phyloP scores from a whole-genome alignment of 108 stramenopile species.

The Cylindrotheca fusiformis region DNA sequence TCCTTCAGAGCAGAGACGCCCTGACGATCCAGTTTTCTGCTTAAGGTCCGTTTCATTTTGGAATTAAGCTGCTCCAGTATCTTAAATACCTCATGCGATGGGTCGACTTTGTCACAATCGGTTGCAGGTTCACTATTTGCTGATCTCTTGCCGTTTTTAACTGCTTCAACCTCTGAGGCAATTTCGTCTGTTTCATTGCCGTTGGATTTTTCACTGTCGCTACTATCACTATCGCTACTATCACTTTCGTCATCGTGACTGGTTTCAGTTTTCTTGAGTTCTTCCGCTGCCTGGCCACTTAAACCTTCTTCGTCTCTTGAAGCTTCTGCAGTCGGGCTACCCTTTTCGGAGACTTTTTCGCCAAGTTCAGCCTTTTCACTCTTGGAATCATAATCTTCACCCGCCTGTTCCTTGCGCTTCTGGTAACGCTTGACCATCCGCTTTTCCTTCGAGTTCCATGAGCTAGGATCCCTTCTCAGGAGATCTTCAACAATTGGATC shows the following conservation, averaged over 20 bases:
- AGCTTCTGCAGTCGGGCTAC: too few relatives aligned
- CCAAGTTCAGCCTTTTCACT: background rate
- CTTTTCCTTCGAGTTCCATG: slow-evolving; percentile 78
- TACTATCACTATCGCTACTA: slow-evolving; percentile 10
- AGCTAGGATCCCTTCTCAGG: slow-evolving; percentile 50
- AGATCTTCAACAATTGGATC: slow-evolving; percentile 66
- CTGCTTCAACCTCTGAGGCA: background rate
- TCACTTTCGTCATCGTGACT: background rate
- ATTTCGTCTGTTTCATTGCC: slow-evolving; percentile 3
- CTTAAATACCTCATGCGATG: slow-evolving; percentile 32
- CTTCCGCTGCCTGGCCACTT: background rate
- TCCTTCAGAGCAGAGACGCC: slow-evolving; percentile 21
- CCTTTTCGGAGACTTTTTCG: too few relatives aligned
- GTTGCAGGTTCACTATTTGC: slow-evolving; percentile 6
- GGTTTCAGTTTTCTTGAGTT: background rate
- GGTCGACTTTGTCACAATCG: slow-evolving; percentile 12
- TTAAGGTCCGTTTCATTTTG: slow-evolving; percentile 47
- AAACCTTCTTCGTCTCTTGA: background rate
- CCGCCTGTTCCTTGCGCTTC: slow-evolving; percentile 23
- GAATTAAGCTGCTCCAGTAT: slow-evolving; percentile 69
- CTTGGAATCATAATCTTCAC: background rate
- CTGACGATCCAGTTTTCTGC: slow-evolving; percentile 35
- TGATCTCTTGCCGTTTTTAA: background rate
- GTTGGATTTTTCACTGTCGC: background rate
- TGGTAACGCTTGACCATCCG: slow-evolving; percentile 74